These are phyloP conservation scores for Gentiana straminea DNA, from an alignment of 257 asterid genomes.

Conservation along the genomic window DNA sequence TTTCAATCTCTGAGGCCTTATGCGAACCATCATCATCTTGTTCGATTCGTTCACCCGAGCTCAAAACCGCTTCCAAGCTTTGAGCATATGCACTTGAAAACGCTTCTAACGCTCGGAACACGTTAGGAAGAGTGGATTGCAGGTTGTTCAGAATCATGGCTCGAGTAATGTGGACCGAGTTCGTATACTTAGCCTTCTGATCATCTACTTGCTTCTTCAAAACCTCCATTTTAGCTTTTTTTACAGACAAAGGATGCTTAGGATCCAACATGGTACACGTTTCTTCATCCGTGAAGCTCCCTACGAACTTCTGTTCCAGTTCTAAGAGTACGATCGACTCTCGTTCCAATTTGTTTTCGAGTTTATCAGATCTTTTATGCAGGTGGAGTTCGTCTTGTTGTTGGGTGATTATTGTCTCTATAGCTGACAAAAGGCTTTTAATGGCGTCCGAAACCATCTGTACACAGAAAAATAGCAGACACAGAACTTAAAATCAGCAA, in stretches of 20 bases:
- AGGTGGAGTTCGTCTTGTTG: slow-evolving; percentile 53
- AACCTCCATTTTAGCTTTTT: slow-evolving; percentile 56
- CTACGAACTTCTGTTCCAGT: slow-evolving; percentile 44
- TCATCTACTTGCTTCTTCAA: slow-evolving; percentile 33
- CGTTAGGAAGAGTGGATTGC: slow-evolving; percentile 58
- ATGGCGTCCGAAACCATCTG: slow-evolving; percentile 75
- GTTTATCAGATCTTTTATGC: slow-evolving; percentile 45
- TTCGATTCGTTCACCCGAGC: slow-evolving; percentile 18
- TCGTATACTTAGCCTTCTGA: slow-evolving; percentile 47
- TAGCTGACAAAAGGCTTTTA: slow-evolving; percentile 38
- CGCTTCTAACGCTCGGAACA: slow-evolving; percentile 41
- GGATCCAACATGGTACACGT: slow-evolving; percentile 23
- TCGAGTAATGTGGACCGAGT: slow-evolving; percentile 33
- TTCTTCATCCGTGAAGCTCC: slow-evolving; percentile 26
- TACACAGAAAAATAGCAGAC: background rate
- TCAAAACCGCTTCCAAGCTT: slow-evolving; percentile 34
- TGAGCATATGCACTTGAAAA: slow-evolving; percentile 46
- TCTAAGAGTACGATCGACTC: slow-evolving; percentile 42
- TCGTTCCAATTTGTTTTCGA: slow-evolving; percentile 44
- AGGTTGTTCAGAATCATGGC: slow-evolving; percentile 49
- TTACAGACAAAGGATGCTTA: slow-evolving; percentile 47
- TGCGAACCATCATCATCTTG: slow-evolving; percentile 8
- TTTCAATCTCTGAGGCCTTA: background rate
- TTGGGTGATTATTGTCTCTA: slow-evolving; percentile 46
- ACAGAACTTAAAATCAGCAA: background rate